Base-by-base conservation (phyloP, 768 basidiomycete species). In the Pisolithus sp. region DNA sequence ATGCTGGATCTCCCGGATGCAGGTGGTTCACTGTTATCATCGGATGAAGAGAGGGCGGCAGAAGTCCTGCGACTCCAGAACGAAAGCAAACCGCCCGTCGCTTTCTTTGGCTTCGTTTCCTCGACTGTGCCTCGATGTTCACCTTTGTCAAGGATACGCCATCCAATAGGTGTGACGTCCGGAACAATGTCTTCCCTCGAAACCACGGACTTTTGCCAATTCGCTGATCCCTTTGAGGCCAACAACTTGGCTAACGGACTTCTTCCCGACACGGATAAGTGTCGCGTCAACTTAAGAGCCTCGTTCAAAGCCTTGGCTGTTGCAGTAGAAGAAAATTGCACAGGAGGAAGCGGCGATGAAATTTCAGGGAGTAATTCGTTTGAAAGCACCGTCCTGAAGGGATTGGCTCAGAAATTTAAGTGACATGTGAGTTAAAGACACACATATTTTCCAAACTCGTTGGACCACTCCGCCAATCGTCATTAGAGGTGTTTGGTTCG, bases 171-270 rank as follows among this genome's bases (percentile, higher is more conserved):
- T 7, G 81, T 56, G 37, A 75, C 65, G 20, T 87, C 83, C 23
- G 71, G 70, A 24, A 69, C 55, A 34, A 71, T 52, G 10, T 78
- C 79, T 28, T 76, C 73, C 44, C 70, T 71, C 3, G 78, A 69
- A 64, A 80, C 86, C 0, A 89, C 69, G 17, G 83, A 76, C 6
- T 74, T 74, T 62, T 89, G 85, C 89, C 89, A 91, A 20, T 86
- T 80, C 18, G 79, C 77, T 5, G 85, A 83, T 1, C 87, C 87
- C 65, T 85, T 88, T 0, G 84, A 80, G 5, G 80, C 73, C 39
- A 87, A 61, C 56, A 86, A 82, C 51, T 81, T 72, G n/a, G 83
- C 75, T 63, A 92, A 74, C 2, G 89, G 89, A 56, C 89, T 87
- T 24, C 59, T 64, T 17, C 74, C 75, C 4, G 81, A 74, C 21